Evolutionary conservation across 345 rosid genomes (phyloP).

Genomic region (Brassica nigra): DNA sequence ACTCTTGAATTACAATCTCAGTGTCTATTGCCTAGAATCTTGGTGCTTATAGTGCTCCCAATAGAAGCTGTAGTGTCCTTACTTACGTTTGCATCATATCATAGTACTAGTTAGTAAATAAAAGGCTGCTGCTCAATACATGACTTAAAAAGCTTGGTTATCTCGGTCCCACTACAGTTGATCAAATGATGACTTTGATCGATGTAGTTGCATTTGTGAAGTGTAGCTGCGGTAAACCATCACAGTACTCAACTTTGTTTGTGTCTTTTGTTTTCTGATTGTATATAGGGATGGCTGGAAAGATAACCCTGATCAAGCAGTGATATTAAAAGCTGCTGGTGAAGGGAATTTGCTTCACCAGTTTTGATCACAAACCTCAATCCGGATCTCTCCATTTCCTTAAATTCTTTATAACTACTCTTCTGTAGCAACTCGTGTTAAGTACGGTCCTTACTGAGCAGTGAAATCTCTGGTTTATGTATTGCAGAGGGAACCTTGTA

Average conservation of each 20-base stretch:
- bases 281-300: conserved; percentile 81
- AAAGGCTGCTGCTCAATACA: neutral
- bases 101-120: neutral
- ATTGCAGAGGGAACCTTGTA: conserved; percentile 78
- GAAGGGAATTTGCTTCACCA: conserved; percentile 94
- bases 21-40: too few relatives aligned
- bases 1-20: too few relatives aligned
- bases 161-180: neutral
- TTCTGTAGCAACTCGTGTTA: too few relatives aligned
- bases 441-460: too few relatives aligned
- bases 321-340: conserved; percentile 85
- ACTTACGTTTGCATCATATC: conserved; percentile 16
- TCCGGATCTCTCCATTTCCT: too few relatives aligned
- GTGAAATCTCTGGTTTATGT: conserved; percentile 11
- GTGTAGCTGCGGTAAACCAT: neutral
- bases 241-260: neutral
- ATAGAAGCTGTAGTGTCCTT: neutral
- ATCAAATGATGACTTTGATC: neutral
- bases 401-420: too few relatives aligned
- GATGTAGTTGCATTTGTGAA: too few relatives aligned
- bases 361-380: conserved; percentile 29
- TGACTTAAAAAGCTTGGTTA: neutral
- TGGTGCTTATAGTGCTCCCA: neutral
- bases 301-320: conserved; percentile 87
- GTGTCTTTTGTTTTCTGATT: neutral